Evolutionary conservation across 257 asterid genomes (phyloP).

Genomic region (Verbena officinalis): DNA sequence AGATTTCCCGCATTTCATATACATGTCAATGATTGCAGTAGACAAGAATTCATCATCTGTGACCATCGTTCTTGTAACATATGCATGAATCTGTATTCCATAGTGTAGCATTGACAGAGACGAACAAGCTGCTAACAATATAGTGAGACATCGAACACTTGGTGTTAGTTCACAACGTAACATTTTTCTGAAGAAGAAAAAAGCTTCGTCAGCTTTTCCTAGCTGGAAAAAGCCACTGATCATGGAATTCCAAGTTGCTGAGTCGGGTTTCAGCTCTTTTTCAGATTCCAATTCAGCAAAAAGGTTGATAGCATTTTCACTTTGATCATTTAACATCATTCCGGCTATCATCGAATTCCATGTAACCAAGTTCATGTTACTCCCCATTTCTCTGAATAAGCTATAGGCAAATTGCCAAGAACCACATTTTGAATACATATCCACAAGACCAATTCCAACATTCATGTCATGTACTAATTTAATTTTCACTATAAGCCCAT

Average conservation of each 20-base stretch:
- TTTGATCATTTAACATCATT: constrained; percentile 64
- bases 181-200: constrained; percentile 75
- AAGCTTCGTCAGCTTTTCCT: constrained; percentile 57
- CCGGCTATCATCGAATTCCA: constrained; percentile 94
- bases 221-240: constrained; percentile 72
- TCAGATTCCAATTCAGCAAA: constrained; percentile 50
- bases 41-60: constrained; percentile 50
- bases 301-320: constrained; percentile 56
- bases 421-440: constrained; percentile 85
- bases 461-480: constrained; percentile 42
- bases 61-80: constrained; percentile 46
- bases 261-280: constrained; percentile 61
- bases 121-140: constrained; percentile 73
- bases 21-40: constrained; percentile 86
- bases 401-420: constrained; percentile 63
- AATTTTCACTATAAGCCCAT: constrained; percentile 51
- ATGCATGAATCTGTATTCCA: constrained; percentile 77
- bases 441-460: constrained; percentile 75
- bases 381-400: constrained; percentile 62
- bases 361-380: constrained; percentile 52
- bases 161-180: constrained; percentile 46
- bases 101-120: constrained; percentile 40
- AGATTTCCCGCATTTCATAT: constrained; percentile 80
- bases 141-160: constrained; percentile 52
- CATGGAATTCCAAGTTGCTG: constrained; percentile 84